Base-by-base conservation (phyloP, 345 rosid species). In the Lepidium africanum region DNA sequence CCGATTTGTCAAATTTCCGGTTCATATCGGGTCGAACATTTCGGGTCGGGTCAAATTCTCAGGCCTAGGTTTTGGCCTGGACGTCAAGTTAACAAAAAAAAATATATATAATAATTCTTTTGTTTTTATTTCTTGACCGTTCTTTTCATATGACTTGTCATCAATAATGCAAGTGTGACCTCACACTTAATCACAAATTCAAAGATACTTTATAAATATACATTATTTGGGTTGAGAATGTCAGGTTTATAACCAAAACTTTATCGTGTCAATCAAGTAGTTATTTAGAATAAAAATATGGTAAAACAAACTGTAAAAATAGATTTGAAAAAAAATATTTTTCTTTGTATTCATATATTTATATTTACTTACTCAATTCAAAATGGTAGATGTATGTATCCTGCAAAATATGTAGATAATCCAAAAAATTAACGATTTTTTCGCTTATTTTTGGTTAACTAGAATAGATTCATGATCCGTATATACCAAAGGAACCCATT, bases 341-440 rank as follows among this genome's bases (percentile, higher is more conserved):
- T 4, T 27, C 32, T 27, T 5, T 27, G 32, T 27, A 27, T 27
- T 27, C 32, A 4, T 27, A 27, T 27, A 5, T 27, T 27, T 27
- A 27, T 27, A 27, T 27, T 27, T 27, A 27, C 27, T 25, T 25
- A 25, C 27, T 25, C 27, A 25, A 2, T 4, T 25, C 27, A 60
- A 60, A 70, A 53, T 50, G 54, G 74, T 41, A 50, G 33, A n/a
- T n/a, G n/a, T n/a, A 40, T 19, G 21, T 32, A 33, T 41, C 45
- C 33, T 43, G 27, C 52, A 19, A 40, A 60, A 17, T 13, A 59
- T 50, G 43, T 59, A 19, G 27, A 60, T 15, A 60, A 38, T 16
- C 30, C 38, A 56, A 27, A 67, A 33, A 35, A 3, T n/a, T 36
- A 41, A 43, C 63, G 2, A 3, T 3, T 5, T 10, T 15, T 36